Evolutionary conservation across 2,329 filamentous ascomycete genomes (phyloP).

Genomic region (Tolypocladium ophioglossoides): DNA sequence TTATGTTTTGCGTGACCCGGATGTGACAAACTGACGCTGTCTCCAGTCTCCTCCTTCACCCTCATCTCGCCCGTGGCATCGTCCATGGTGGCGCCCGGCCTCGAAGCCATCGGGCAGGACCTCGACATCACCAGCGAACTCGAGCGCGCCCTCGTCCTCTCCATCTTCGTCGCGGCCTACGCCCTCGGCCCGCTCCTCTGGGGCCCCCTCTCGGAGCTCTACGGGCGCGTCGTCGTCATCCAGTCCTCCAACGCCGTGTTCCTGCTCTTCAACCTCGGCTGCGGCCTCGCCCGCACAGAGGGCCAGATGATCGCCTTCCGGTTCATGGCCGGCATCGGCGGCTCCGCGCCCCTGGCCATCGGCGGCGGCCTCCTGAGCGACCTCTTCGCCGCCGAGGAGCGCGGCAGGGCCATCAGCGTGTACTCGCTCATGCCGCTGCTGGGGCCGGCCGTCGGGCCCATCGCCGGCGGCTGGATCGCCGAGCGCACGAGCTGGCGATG

Average conservation of each 20-base stretch:
- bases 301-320: constrained; percentile 51
- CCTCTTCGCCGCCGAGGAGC: constrained; percentile 45
- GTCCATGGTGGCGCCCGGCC: constrained; percentile 42
- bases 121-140: constrained; percentile 37
- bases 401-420: constrained; percentile 52
- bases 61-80: constrained; percentile 51
- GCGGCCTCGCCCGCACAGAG: constrained; percentile 49
- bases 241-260: constrained; percentile 42
- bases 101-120: constrained; percentile 41
- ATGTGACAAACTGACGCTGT: too few species aligned
- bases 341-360: constrained; percentile 52
- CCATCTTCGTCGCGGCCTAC: constrained; percentile 34
- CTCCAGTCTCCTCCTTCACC: constrained; percentile 39
- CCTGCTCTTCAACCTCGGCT: constrained; percentile 51
- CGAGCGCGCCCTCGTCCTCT: constrained; percentile 29
- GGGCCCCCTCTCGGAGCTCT: constrained; percentile 52
- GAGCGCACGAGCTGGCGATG: constrained; percentile 56
- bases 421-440: constrained; percentile 53
- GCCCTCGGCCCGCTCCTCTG: constrained; percentile 49
- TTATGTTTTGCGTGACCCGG: too few species aligned
- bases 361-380: constrained; percentile 57
- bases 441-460: constrained; percentile 40
- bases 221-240: constrained; percentile 36
- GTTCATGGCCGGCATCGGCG: constrained; percentile 51
- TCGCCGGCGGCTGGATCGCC: constrained; percentile 30